Conservation (phyloP, 306 rosid species). For the Begonia fuchsioides region DNA sequence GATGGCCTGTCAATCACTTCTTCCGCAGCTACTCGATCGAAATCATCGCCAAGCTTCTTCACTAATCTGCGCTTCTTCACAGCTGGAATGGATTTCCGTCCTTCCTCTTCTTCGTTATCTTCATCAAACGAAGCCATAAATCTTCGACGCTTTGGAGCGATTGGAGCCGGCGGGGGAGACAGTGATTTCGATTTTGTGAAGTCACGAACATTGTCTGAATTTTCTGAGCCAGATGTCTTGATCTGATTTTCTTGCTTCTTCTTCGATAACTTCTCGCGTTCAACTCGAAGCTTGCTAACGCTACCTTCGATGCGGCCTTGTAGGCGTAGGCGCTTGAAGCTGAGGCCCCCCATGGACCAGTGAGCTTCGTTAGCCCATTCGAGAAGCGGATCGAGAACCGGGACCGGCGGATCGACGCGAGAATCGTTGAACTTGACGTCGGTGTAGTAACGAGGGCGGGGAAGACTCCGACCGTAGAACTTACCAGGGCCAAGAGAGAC, state of each 20-base stretch:
- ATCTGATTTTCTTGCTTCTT: conserved; percentile 6
- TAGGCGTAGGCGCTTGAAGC: conserved; percentile 53
- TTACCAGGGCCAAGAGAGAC: conserved; percentile 54
- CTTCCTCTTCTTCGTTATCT: conserved; percentile 10
- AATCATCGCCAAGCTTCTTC: conserved; percentile 73
- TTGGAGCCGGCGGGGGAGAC: conserved; percentile 68
- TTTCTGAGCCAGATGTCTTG: not conserved
- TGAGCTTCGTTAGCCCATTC: conserved; percentile 82
- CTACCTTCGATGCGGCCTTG: conserved; percentile 80
- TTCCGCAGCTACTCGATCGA: conserved; percentile 57
- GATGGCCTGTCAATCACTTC: not conserved
- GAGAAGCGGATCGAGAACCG: conserved; percentile 46
- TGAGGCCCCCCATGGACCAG: conserved; percentile 95
- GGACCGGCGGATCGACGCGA: conserved; percentile 51
- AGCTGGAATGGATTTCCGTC: not conserved
- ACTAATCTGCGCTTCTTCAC: conserved; percentile 32
- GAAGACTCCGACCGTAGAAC: conserved; percentile 78
- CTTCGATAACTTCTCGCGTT: conserved; percentile 25
- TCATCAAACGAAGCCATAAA: conserved; percentile 23
- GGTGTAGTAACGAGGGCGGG: conserved; percentile 72
- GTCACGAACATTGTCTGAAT: not conserved
- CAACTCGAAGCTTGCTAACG: conserved; percentile 41
- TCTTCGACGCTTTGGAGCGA: conserved; percentile 31
- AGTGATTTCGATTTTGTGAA: not conserved
- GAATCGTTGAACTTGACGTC: conserved; percentile 48